Percentiles rank a stretch among this genome's conserved stretches.
phyloP scores from a whole-genome alignment of 2,329 filamentous ascomycete genomes.

The Dothiorella sarmentorum region DNA sequence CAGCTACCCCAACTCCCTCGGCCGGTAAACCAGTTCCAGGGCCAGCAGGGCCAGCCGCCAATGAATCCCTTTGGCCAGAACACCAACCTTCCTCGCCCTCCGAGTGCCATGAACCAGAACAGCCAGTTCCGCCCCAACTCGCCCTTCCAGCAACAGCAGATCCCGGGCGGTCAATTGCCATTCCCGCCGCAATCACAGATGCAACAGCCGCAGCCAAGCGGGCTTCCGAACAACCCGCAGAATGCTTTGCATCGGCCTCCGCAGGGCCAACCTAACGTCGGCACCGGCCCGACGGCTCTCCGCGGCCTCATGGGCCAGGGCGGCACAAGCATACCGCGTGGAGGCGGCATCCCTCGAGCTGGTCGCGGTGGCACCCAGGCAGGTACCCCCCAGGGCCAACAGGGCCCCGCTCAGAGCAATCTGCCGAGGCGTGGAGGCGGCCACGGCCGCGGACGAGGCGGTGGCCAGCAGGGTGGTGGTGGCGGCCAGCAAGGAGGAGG shows the following conservation, averaged over 20 bases:
- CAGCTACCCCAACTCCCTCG: background rate
- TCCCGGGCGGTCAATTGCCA: slow-evolving; percentile 15
- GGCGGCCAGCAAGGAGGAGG: slow-evolving; percentile 20
- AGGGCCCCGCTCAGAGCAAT: slow-evolving; percentile 23
- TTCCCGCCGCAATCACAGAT: background rate
- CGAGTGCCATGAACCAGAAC: slow-evolving; percentile 8
- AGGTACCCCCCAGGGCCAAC: slow-evolving; percentile 24
- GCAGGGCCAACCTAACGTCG: slow-evolving; percentile 20
- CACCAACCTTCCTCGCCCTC: slow-evolving; percentile 25
- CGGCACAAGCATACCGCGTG: slow-evolving; percentile 20
- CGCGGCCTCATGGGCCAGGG: slow-evolving; percentile 26
- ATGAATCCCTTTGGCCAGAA: background rate
- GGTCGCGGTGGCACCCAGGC: slow-evolving; percentile 29
- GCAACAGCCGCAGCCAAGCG: slow-evolving; percentile 22
- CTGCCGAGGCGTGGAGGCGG: slow-evolving; percentile 14
- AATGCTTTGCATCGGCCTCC: slow-evolving; percentile 3
- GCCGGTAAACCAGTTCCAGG: slow-evolving; percentile 16
- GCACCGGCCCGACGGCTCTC: slow-evolving; percentile 31
- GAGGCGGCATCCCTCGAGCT: slow-evolving; percentile 30
- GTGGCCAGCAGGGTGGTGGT: slow-evolving; percentile 4
- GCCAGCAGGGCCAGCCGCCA: slow-evolving; percentile 16
- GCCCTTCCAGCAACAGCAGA: slow-evolving; percentile 23
- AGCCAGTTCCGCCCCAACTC: slow-evolving; percentile 22
- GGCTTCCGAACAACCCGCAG: background rate
- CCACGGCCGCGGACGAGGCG: slow-evolving; percentile 15